These are phyloP conservation scores for Diaporthe vexans DNA, from an alignment of 2,329 filamentous ascomycete genomes.

Conservation along the genomic window DNA sequence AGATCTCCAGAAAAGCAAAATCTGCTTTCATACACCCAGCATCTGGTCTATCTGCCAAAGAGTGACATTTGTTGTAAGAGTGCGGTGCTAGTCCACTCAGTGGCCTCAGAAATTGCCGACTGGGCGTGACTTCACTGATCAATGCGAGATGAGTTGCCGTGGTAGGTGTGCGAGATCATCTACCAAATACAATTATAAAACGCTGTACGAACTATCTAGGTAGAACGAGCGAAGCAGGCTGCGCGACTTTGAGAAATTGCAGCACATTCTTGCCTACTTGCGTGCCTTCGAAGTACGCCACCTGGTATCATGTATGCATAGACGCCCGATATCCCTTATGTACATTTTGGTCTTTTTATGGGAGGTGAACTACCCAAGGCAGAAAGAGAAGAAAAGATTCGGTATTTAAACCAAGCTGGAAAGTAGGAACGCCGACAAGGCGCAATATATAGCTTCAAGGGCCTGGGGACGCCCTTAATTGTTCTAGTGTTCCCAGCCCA, in stretches of 20 bases:
- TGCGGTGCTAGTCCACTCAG: not conserved
- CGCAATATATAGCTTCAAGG: not conserved
- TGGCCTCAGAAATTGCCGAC: too few species aligned
- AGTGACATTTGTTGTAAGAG: not conserved
- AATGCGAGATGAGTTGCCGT: too few species aligned
- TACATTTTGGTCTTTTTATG: not conserved
- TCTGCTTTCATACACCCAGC: not conserved
- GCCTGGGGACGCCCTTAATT: not conserved
- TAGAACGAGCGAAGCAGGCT: too few species aligned
- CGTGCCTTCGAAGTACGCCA: not conserved
- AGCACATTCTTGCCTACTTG: not conserved
- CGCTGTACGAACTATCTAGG: too few species aligned
- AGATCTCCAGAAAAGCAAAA: conserved; percentile 15
- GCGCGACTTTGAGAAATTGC: too few species aligned
- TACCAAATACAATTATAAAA: too few species aligned
- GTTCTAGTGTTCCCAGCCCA: not conserved
- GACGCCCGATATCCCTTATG: conserved; percentile 30
- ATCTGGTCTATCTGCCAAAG: not conserved
- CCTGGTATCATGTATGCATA: conserved; percentile 34
- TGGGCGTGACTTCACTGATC: not conserved
- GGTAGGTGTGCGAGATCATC: too few species aligned
- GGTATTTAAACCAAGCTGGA: not conserved
- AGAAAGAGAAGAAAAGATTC: not conserved
- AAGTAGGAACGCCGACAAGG: not conserved
- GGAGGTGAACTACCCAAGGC: not conserved